These are phyloP conservation scores for Venturia aucupariae DNA, from an alignment of 2,329 filamentous ascomycete genomes.

Conservation along the genomic window DNA sequence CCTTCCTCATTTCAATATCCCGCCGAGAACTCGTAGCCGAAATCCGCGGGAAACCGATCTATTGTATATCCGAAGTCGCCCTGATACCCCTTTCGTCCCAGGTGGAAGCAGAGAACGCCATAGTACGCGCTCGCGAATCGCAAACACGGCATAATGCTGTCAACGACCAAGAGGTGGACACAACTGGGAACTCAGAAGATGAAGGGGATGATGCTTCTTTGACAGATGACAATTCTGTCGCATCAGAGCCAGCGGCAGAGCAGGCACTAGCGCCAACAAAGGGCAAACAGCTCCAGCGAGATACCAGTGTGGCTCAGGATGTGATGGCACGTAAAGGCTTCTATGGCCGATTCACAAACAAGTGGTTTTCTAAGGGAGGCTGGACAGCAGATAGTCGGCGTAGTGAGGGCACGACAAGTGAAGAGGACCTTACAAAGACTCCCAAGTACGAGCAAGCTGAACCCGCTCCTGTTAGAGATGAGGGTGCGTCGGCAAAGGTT, in stretches of 20 bases:
- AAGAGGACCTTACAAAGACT: conserved; percentile 34
- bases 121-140: conserved; percentile 50
- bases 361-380: conserved; percentile 82
- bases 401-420: conserved; percentile 56
- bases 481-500: conserved; percentile 20
- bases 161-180: conserved; percentile 21
- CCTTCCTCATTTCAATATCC: conserved; percentile 80
- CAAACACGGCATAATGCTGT: conserved; percentile 27
- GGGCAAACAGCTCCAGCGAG: conserved; percentile 22
- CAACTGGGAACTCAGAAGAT: conserved; percentile 11
- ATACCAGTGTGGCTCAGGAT: conserved; percentile 73
- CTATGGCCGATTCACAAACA: conserved; percentile 81
- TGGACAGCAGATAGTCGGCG: conserved; percentile 66
- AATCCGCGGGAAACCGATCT: conserved; percentile 72
- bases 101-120: conserved; percentile 61
- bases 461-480: conserved; percentile 22
- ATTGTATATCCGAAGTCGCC: conserved; percentile 79
- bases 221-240: conserved; percentile 23
- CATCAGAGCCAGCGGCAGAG: conserved; percentile 25
- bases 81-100: conserved; percentile 80
- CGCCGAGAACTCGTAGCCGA: conserved; percentile 81
- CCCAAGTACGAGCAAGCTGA: conserved; percentile 23
- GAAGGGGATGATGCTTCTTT: conserved; percentile 12
- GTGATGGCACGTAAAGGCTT: conserved; percentile 74
- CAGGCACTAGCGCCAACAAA: conserved; percentile 25